Base-by-base conservation (phyloP, 2,329 filamentous ascomycete genomes). In the Apiospora aurea region DNA sequence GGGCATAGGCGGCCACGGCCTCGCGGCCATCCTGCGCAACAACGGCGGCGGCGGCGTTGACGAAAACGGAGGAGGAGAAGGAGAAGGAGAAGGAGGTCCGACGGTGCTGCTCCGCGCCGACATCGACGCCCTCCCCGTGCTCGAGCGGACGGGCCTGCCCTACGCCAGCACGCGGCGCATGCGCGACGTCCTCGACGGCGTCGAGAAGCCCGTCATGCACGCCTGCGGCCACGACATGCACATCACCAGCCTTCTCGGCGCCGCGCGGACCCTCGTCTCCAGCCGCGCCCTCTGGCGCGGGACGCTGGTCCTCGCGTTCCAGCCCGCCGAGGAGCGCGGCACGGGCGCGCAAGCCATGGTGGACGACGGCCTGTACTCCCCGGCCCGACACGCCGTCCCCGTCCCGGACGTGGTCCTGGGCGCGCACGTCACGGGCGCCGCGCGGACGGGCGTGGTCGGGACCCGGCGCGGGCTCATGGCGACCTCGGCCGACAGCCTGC, bases 201-300 rank as follows among this genome's bases (percentile, higher is more conserved):
- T 82, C 0, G 81, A 84, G 70, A 86, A 86, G 70, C 87, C 88
- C 0, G 87, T 91, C 0, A 92, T 93, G 90, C 91, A 93, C 79
- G 90, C 90, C 29, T 93, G 90, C 78, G 91, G 91, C 0, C 91
- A 93, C 53, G 90, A 92, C 75, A 88, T 91, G 82, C 90, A 93
- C 77, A 87, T 92, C 38, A 85, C 88, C 0, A 82, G 83, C 44
- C 81, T 92, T 4, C 82, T 93, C 1, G 91, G 86, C 0, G 86
- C 87, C 0, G 85, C 88, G 0, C 82, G 86, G 26, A 81, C 86
- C 0, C 81, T 94, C 0, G 79, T 84, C 0, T 79, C 79, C 29
- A 18, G 53, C 0, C 82, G 79, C n/a, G 75, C 84, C 0, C 44
- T 29, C 0, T 94, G 92, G 91, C 82, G 78, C 13, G 92, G 92